Conservation (phyloP, 2,329 filamentous ascomycete genomes). For the Cytospora paraplurivora region DNA sequence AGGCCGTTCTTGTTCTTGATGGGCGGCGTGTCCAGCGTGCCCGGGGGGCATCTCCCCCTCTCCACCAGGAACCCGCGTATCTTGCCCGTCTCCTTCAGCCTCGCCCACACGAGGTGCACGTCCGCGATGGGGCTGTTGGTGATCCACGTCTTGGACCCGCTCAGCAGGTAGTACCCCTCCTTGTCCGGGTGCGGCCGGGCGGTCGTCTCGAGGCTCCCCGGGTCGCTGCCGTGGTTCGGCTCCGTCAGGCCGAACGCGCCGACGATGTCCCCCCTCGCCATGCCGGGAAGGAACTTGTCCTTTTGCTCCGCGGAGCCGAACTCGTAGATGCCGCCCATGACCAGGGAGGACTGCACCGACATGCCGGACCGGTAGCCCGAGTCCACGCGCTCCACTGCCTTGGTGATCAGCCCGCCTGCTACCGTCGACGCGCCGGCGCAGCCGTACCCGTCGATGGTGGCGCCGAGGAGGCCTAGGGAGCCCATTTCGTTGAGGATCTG, state of each 20-base stretch:
- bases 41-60: constrained; percentile 78
- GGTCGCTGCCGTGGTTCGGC: constrained; percentile 86
- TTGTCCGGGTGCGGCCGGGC: constrained; percentile 77
- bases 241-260: constrained; percentile 86
- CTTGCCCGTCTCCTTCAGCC: constrained; percentile 86
- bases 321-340: constrained; percentile 84
- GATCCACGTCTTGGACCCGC: constrained; percentile 86
- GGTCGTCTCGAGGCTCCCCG: constrained; percentile 80
- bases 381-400: constrained; percentile 84
- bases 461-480: constrained; percentile 76
- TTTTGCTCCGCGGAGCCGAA: constrained; percentile 81
- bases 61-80: constrained; percentile 93
- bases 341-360: constrained; percentile 83
- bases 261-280: constrained; percentile 75
- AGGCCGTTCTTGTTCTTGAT: constrained; percentile 96
- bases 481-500: constrained; percentile 85
- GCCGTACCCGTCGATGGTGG: constrained; percentile 79
- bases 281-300: constrained; percentile 72
- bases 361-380: constrained; percentile 85
- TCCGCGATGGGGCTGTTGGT: constrained; percentile 87
- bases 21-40: constrained; percentile 86
- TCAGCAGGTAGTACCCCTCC: constrained; percentile 73
- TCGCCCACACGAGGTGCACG: constrained; percentile 85
- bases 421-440: constrained; percentile 83
- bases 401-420: constrained; percentile 79